Evolutionary conservation across 306 rosid genomes (phyloP).

Genomic region (Cyclanthera cordifolia): DNA sequence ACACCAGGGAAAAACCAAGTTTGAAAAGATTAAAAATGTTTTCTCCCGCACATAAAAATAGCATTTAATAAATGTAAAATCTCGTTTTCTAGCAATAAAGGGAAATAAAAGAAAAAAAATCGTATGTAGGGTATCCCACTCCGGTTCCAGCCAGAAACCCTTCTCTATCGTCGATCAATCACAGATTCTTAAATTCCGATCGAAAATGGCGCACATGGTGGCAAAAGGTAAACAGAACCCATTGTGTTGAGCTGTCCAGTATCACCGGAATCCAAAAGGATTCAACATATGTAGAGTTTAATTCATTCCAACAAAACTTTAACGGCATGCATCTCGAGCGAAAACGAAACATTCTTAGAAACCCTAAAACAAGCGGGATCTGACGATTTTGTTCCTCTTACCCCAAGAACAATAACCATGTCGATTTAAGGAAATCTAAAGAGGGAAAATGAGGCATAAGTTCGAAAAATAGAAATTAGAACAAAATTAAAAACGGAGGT

Average conservation of each 20-base stretch:
- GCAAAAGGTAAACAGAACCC: background rate
- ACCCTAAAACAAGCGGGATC: conserved; percentile 16
- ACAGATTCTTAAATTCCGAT: conserved; percentile 2
- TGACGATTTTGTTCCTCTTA: conserved; percentile 3
- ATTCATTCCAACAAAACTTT: background rate
- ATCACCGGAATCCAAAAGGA: background rate
- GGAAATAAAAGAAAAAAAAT: conserved; percentile 20
- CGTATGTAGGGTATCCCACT: conserved; percentile 7
- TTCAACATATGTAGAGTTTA: background rate
- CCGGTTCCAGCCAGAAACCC: conserved; percentile 15
- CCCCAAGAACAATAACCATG: background rate
- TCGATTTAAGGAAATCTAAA: background rate
- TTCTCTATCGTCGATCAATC: background rate
- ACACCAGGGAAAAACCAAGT: conserved; percentile 23
- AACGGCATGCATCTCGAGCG: background rate
- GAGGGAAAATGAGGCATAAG: background rate
- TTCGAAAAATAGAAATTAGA: background rate
- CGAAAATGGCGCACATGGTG: background rate
- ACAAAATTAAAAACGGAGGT: background rate
- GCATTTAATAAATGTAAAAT: conserved; percentile 17
- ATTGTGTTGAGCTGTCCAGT: background rate
- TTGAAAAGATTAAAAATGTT: conserved; percentile 10
- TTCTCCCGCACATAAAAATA: conserved; percentile 23
- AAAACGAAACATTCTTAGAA: background rate
- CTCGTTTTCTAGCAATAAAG: background rate